Evolutionary conservation across 352 stramenopile species (phyloP).

Genomic region (Albugo candida): DNA sequence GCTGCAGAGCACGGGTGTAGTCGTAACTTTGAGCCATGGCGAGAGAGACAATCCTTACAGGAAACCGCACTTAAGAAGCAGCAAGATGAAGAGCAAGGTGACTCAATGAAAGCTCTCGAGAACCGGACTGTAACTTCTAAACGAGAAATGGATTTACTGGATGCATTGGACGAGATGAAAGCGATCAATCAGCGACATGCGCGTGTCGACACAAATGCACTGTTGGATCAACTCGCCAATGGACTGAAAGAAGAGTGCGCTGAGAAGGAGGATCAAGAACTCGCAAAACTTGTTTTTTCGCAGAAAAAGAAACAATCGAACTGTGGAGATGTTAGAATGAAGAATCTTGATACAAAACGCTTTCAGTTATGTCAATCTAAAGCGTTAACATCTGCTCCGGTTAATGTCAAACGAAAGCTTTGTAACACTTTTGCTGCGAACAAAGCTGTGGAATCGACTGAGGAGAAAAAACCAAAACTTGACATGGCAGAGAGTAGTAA

Average conservation of each 20-base stretch:
- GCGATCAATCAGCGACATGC: conserved; percentile 92
- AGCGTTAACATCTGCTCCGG: no score
- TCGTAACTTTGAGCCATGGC: conserved; percentile 94
- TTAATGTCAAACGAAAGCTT: conserved; percentile 11
- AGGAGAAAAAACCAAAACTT: conserved; percentile 1
- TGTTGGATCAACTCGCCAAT: conserved; percentile 40
- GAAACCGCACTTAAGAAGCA: conserved; percentile 44
- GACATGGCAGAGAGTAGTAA: no score
- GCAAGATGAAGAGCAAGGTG: conserved; percentile 86
- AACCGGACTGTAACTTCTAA: conserved; percentile 97
- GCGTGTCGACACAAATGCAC: conserved; percentile 71
- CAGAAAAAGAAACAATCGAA: conserved; percentile 14
- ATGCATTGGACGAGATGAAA: conserved; percentile 97
- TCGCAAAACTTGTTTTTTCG: conserved; percentile 40
- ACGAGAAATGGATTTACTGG: conserved; percentile 97
- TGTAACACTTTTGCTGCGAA: conserved; percentile 14
- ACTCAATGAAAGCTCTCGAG: conserved; percentile 96
- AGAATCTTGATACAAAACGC: no score
- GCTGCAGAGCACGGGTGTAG: conserved; percentile 91
- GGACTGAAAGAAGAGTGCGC: conserved; percentile 19
- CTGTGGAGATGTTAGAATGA: not conserved
- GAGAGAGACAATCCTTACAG: conserved; percentile 70
- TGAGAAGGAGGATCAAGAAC: conserved; percentile 19
- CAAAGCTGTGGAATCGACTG: conserved; percentile 14
- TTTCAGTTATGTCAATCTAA: no score